Evolutionary conservation across 208 protist species (phyloP).

Genomic region (Entamoeba invadens): DNA sequence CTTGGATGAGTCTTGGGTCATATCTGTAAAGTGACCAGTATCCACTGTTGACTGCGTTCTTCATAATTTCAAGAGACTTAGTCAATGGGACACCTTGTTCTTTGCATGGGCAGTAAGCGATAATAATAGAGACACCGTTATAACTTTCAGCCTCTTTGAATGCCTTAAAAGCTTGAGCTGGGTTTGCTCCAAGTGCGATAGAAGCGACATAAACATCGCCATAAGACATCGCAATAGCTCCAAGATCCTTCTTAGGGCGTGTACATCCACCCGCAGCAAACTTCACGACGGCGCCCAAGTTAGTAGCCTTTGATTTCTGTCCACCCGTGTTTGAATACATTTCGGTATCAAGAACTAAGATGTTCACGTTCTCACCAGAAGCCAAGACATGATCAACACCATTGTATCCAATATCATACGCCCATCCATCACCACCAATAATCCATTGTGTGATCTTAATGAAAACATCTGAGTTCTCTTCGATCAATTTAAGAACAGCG

Average conservation of each 20-base stretch:
- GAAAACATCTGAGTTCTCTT: constrained; percentile 22
- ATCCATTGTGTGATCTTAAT: constrained; percentile 22
- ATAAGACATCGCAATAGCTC: constrained; percentile 30
- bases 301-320: constrained; percentile 23
- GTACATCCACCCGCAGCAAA: constrained; percentile 28
- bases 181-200: constrained; percentile 34
- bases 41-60: constrained; percentile 27
- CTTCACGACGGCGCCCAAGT: constrained; percentile 9
- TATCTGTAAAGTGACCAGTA: constrained; percentile 22
- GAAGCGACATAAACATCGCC: constrained; percentile 42
- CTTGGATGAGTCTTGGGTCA: neutral
- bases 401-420: constrained; percentile 42
- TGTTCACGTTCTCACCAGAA: constrained; percentile 30
- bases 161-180: constrained; percentile 28
- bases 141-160: constrained; percentile 43
- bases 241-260: constrained; percentile 38
- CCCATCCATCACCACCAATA: constrained; percentile 40
- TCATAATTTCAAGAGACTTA: neutral
- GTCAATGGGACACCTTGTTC: constrained; percentile 22
- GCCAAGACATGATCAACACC: constrained; percentile 38
- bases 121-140: constrained; percentile 37
- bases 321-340: constrained; percentile 34
- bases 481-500: neutral
- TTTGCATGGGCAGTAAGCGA: constrained; percentile 44
- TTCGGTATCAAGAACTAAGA: constrained; percentile 31